Evolutionary conservation across 768 basidiomycete genomes (phyloP).

Genomic region (Boletales sp.): DNA sequence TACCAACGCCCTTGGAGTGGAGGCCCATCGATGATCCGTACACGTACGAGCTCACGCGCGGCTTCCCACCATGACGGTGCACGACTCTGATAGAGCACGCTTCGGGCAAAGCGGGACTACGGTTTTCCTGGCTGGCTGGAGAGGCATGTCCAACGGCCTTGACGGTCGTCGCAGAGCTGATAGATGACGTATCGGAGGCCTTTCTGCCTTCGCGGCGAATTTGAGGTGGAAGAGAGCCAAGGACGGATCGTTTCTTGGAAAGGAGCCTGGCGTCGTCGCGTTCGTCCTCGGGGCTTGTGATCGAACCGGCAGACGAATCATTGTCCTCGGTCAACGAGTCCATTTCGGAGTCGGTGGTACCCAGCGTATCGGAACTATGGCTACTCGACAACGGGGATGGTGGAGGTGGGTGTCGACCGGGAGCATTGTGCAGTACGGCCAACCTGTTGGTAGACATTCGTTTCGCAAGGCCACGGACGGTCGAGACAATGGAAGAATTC

Average conservation of each 20-base stretch:
- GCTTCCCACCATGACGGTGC: conserved; percentile 20
- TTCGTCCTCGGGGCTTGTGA: conserved; percentile 48
- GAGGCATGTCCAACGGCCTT: conserved; percentile 27
- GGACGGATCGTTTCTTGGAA: conserved; percentile 39
- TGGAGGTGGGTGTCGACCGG: conserved; percentile 17
- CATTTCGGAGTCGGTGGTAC: conserved; percentile 52
- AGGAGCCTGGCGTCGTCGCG: conserved; percentile 25
- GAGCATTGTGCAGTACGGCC: conserved; percentile 23
- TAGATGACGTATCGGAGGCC: conserved; percentile 30
- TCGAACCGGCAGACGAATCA: conserved; percentile 51
- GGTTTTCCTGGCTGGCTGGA: conserved; percentile 14
- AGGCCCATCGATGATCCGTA: conserved; percentile 20
- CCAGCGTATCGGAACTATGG: conserved; percentile 43
- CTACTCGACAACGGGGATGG: conserved; percentile 35
- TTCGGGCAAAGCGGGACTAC: conserved; percentile 11
- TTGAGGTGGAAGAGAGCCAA: conserved; percentile 46
- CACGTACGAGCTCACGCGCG: conserved; percentile 28
- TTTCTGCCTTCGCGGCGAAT: conserved; percentile 41
- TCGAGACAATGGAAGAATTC: conserved; percentile 44
- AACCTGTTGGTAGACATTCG: conserved; percentile 46
- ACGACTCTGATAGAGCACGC: conserved; percentile 26
- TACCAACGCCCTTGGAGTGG: conserved; percentile 11
- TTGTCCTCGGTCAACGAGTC: conserved; percentile 63
- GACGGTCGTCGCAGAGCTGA: conserved; percentile 34
- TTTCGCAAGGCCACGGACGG: conserved; percentile 58